Evolutionary conservation across 148 eudicot genomes (phyloP).

Genomic region (Amaranthus palmeri): DNA sequence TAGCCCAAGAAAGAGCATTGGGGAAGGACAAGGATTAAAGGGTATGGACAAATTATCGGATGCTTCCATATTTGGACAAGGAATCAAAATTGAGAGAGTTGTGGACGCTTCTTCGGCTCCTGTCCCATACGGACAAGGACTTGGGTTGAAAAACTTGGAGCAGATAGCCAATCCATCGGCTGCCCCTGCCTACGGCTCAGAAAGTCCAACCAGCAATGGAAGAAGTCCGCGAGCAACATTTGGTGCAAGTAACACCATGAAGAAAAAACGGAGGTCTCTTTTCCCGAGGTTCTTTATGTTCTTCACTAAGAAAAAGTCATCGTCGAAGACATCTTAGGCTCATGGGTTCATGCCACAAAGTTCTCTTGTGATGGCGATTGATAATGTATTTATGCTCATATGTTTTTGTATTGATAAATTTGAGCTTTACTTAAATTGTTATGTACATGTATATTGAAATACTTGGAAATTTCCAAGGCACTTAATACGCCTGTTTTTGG

Average conservation of each 20-base stretch:
- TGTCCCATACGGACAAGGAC: slow-evolving; percentile 31
- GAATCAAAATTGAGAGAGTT: slow-evolving; percentile 31
- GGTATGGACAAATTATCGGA: slow-evolving; percentile 12
- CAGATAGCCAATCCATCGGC: slow-evolving; percentile 25
- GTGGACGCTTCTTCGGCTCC: slow-evolving; percentile 29
- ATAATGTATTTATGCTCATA: slow-evolving; percentile 13
- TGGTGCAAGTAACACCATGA: slow-evolving; percentile 27
- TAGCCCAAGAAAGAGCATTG: slow-evolving; percentile 46
- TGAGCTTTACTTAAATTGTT: slow-evolving; percentile 10
- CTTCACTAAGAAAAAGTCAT: slow-evolving; percentile 31
- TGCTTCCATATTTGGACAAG: slow-evolving; percentile 20
- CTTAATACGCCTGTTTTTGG: slow-evolving; percentile 12
- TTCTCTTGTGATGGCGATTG: slow-evolving; percentile 11
- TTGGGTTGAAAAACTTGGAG: slow-evolving; percentile 34
- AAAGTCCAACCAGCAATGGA: slow-evolving; percentile 16
- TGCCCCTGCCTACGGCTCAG: slow-evolving; percentile 7
- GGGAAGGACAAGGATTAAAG: slow-evolving; percentile 32
- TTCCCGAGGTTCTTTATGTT: slow-evolving; percentile 41
- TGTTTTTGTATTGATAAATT: slow-evolving; percentile 12
- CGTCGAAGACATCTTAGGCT: slow-evolving; percentile 29
- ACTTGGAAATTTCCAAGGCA: slow-evolving; percentile 4
- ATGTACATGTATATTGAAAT: slow-evolving; percentile 20
- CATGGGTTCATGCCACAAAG: not conserved
- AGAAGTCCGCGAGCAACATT: slow-evolving; percentile 23
- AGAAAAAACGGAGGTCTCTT: slow-evolving; percentile 33